Conservation (phyloP, 768 basidiomycete species). For the Russula lepida region DNA sequence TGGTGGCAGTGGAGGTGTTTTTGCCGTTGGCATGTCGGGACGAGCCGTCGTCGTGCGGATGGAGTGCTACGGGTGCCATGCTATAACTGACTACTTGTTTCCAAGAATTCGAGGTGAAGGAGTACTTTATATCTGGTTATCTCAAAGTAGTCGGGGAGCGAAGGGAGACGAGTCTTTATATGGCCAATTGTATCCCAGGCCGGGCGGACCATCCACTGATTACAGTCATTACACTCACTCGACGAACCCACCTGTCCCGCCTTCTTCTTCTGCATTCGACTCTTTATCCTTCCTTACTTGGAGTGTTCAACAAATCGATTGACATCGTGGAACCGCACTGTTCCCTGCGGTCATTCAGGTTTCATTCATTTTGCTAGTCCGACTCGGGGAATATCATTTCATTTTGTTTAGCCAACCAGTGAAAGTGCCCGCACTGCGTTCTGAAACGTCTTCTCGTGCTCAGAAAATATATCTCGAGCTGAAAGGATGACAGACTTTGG, state of each 20-base stretch:
- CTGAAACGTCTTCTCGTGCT: background rate
- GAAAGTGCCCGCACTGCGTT: background rate
- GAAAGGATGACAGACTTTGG: background rate
- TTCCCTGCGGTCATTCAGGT: background rate
- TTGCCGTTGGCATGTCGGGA: constrained; percentile 14
- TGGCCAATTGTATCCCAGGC: background rate
- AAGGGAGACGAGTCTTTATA: background rate
- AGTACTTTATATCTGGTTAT: background rate
- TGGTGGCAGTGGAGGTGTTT: constrained; percentile 12
- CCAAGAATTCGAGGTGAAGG: background rate
- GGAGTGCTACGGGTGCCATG: constrained; percentile 17
- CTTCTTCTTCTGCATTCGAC: too few relatives aligned
- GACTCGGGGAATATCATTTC: background rate
- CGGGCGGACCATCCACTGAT: constrained; percentile 12
- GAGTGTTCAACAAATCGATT: background rate
- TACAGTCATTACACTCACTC: too few relatives aligned
- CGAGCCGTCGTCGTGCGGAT: constrained; percentile 1
- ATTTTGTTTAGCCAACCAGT: background rate
- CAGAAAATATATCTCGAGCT: background rate
- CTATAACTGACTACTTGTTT: background rate
- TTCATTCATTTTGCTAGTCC: background rate
- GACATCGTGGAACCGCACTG: background rate
- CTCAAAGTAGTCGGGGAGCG: background rate
- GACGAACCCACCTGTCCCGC: background rate
- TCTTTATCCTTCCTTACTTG: background rate